Percentiles rank a stretch among this genome's conserved stretches.
Evolutionary conservation across 1,284 basidiomycete genomes (phyloP).

Genomic region (Waitea zeae): DNA sequence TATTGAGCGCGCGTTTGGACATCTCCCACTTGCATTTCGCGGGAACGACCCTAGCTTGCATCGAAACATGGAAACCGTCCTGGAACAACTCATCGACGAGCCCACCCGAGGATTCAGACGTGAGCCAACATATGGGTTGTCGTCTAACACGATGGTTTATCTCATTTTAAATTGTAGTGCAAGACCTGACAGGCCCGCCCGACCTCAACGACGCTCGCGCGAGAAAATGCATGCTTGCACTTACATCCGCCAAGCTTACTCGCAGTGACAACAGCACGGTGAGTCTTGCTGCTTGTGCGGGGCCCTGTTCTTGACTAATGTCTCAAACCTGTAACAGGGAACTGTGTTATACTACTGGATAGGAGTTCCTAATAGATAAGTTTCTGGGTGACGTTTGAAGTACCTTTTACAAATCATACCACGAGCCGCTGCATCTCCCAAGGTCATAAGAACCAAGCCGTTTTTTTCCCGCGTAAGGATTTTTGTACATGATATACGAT

Average conservation of each 20-base stretch:
- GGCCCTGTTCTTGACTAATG: neutral
- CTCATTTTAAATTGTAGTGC: constrained; percentile 31
- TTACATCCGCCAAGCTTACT: constrained; percentile 79
- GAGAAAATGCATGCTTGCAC: constrained; percentile 84
- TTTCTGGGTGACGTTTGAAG: no score
- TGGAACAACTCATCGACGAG: constrained; percentile 48
- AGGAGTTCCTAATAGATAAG: constrained; percentile 13
- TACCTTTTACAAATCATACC: no score
- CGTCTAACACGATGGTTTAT: neutral
- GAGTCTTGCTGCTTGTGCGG: constrained; percentile 11
- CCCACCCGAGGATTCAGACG: constrained; percentile 35
- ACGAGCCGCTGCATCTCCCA: no score
- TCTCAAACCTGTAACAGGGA: constrained; percentile 16
- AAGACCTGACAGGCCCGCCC: constrained; percentile 64
- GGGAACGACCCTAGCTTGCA: constrained; percentile 69
- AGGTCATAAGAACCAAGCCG: no score
- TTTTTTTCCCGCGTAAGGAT: no score
- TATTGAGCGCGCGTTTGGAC: constrained; percentile 60
- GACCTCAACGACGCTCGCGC: constrained; percentile 78
- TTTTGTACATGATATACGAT: no score
- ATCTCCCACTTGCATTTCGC: constrained; percentile 79
- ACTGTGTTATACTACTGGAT: constrained; percentile 30
- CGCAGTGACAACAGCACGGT: constrained; percentile 58
- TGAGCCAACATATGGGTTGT: constrained; percentile 14
- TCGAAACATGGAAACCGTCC: constrained; percentile 60